Conservation (phyloP, 1,139 yeast species). For the Blastobotrys raffinosifermentans region DNA sequence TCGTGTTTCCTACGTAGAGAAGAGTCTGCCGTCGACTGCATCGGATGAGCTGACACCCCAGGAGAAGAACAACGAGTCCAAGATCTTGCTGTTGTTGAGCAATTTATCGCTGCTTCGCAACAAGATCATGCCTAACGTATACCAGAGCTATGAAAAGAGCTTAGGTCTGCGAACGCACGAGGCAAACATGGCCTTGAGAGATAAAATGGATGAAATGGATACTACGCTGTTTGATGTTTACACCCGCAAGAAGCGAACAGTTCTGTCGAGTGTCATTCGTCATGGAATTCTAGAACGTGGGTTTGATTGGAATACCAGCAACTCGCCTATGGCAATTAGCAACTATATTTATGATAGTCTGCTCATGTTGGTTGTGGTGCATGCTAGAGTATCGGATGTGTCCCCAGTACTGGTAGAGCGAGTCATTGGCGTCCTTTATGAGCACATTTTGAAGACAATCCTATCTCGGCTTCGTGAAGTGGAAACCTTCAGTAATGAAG, state of each 20-base stretch:
- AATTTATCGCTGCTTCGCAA: constrained; percentile 47
- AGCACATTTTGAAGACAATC: constrained; percentile 41
- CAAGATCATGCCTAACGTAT: constrained; percentile 42
- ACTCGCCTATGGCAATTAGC: constrained; percentile 33
- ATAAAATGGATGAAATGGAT: constrained; percentile 45
- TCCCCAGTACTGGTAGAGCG: constrained; percentile 42
- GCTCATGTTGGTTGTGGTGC: constrained; percentile 47
- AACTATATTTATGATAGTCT: constrained; percentile 48
- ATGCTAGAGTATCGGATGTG: constrained; percentile 45
- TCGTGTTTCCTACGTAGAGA: constrained; percentile 11
- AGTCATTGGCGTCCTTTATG: constrained; percentile 43
- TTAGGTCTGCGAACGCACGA: constrained; percentile 41
- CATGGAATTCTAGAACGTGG: constrained; percentile 40
- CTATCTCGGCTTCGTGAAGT: constrained; percentile 40
- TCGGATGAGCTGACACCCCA: constrained; percentile 25
- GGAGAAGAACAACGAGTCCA: constrained; percentile 34
- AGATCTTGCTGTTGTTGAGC: constrained; percentile 41
- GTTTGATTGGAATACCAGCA: constrained; percentile 41
- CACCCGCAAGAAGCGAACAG: constrained; percentile 44
- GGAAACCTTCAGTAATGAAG: constrained; percentile 34
- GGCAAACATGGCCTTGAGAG: constrained; percentile 39
- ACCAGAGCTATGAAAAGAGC: constrained; percentile 43
- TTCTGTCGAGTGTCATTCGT: constrained; percentile 43
- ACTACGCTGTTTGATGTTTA: constrained; percentile 46
- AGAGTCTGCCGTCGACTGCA: constrained; percentile 8